A percentile compares a stretch with the other conserved stretches of the same genome.
phyloP scores from a whole-genome alignment of 345 rosid species.

The Trapa bicornis region DNA sequence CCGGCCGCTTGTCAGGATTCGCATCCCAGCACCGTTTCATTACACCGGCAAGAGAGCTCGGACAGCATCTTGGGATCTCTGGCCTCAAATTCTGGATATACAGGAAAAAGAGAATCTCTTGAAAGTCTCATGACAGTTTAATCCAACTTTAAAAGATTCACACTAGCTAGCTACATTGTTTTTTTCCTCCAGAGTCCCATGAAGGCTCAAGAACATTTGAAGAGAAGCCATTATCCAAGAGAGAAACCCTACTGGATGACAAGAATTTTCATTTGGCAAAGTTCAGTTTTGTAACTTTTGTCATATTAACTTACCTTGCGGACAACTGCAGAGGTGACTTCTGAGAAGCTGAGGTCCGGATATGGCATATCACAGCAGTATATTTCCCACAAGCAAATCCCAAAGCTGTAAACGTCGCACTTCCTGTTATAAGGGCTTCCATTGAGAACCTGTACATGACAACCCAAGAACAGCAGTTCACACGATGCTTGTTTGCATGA shows the following conservation, averaged over 20 bases:
- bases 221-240: neutral
- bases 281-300: no score
- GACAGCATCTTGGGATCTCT: conserved; percentile 96
- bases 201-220: neutral
- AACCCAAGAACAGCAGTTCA: neutral
- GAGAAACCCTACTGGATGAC: neutral
- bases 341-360: conserved; percentile 94
- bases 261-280: no score
- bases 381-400: conserved; percentile 96
- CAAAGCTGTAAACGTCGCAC: conserved; percentile 94
- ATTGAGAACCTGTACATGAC: conserved; percentile 55
- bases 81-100: conserved; percentile 71
- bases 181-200: neutral
- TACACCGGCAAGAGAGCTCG: conserved; percentile 68
- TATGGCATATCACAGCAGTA: conserved; percentile 99
- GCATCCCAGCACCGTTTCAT: conserved; percentile 99
- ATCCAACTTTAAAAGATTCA: neutral
- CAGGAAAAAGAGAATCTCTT: neutral
- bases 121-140: neutral
- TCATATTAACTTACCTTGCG: conserved; percentile 49
- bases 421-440: conserved; percentile 87
- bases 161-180: neutral
- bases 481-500: neutral
- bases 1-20: conserved; percentile 81
- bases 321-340: conserved; percentile 92